Base-by-base conservation (phyloP, 2,329 filamentous ascomycete species). In the Colletotrichum tropicicola region DNA sequence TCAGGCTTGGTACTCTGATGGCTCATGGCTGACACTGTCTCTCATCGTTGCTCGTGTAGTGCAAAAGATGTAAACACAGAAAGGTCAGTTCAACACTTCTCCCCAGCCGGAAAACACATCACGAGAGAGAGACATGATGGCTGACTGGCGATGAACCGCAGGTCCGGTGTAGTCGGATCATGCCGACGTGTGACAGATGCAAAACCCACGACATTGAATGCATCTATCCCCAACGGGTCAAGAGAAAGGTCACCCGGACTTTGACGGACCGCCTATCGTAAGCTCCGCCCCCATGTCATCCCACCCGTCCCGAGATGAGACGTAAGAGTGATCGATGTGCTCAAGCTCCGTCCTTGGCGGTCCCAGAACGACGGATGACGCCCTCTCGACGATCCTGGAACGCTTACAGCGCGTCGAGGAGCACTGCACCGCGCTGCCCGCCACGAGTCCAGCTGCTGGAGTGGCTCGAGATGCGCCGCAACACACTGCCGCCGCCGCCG, bases 131-230 rank as follows among this genome's bases (percentile, higher is more conserved):
- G n/a, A n/a, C n/a, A n/a, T n/a, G n/a, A n/a, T n/a, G n/a, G n/a
- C n/a, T n/a, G n/a, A n/a, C n/a, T n/a, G n/a, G n/a, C n/a, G n/a
- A n/a, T n/a, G n/a, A n/a, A n/a, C n/a, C n/a, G n/a, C 43, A 73
- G 71, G 65, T 75, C 21, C 69, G 74, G 32, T 75, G 74, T 44
- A 74, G 72, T 60, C 72, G 73, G 58, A 59, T 72, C 28, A 70
- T 73, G 69, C 73, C 74, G 32, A 54, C 51, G 5, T 75, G 74
- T 48, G 61, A 71, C 28, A 68, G 73, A 17, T 75, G 74, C 54
- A 71, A 67, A 48, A 48, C 59, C 10, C 71, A 73, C 13, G 62
- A 70, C 43, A 52, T 69, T 10, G 72, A 73, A 25, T 75, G 74
- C 19, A 35, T 69, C 23, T 75, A 75, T 54, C 73, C 73, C 0